Base-by-base conservation (phyloP, 352 stramenopile genomes). In the Globisporangium paroecandrum region DNA sequence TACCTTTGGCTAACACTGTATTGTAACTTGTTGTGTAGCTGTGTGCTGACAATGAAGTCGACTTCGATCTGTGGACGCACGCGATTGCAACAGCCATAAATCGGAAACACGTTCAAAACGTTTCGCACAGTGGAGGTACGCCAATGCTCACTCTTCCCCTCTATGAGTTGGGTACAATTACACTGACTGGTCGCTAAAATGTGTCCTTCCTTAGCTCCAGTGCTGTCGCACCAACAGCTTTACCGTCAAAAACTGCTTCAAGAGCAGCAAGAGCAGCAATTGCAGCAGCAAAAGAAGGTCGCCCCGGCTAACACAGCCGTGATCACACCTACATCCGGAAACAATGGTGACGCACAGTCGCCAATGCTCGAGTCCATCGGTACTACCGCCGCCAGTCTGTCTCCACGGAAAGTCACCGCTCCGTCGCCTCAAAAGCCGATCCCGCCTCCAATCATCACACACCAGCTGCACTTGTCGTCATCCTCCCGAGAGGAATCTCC, bases 21-120 rank as follows among this genome's bases (percentile, higher is more conserved):
- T 65, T 74, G 15, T 43, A 18, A 43, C 29, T 49, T 57, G 27
- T 71, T 25, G 24, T 25, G 22, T 47, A 89, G 80, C 69, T 93
- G 4, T 95, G 85, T 51, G 87, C 87, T 0, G 83, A 93, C 25
- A 88, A 78, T 4, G 82, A 93, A 56, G 74, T 76, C 7, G 85
- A 95, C 59, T 95, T 92, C 72, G 77, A 93, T 69, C 76, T 82
- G 2, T 95, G 87, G 87, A 93, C 85, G 2, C 78, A 78, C 58
- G 83, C 87, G 25, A 93, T 95, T 51, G 79, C 87, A 0, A 78
- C 89, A 51, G 76, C 76, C 4, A 89, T 95, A 64, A 93, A 95
- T 46, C 76, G 83, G 22, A 95, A 95, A 46, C 82, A 91, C 62
- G 66, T 70, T 2, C 60, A 66, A 13, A 75, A 77, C 27, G 66